Base-by-base conservation (phyloP, 495 filamentous ascomycete genomes). In the Xylaria telfairii region DNA sequence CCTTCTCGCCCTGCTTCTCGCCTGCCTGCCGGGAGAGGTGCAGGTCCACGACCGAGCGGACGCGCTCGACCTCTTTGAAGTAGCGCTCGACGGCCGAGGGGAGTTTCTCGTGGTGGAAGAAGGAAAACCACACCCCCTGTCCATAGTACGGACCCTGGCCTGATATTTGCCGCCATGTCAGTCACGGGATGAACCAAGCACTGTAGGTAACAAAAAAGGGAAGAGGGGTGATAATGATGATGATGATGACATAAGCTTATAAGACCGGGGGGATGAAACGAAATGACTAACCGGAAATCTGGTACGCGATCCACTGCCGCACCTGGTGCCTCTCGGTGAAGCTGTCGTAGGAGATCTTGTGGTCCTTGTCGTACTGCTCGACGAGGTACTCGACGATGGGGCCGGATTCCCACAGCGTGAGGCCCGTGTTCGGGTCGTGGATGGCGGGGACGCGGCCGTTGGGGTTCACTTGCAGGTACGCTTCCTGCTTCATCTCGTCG, bases 321-420 rank as follows among this genome's bases (percentile, higher is more conserved):
- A 71, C 44, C 26, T 42, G 60, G 28, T 71, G 71, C 46, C 70
- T 74, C 42, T 75, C 71, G 8, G 69, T 32, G 4, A 70, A 83
- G 41, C 70, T 73, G 28, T 24, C 71, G 65, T 87, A 89, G 67
- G 83, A 88, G 67, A 92, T 72, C 63, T 81, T 86, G 68, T 87
- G 75, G 7, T 87, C 74, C 68, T 82, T 89, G 79, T 92, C 89
- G 75, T 92, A 92, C 24, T 83, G 84, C n/a, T 90, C 88, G 44
- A 90, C 74, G 21, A 92, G 78, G 74, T 92, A 92, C 65, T 89
- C 80, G 51, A 92, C 73, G 72, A 91, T 91, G 5, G 91, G 89
- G 26, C 90, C 90, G 1, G 87, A 89, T 74, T 93, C 91, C 90
- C 90, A 93, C 15, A 94, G 74, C 0, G 81, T 89, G 71, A 91